Evolutionary conservation across 75 land plant species (phyloP), one percentile per base, ranked within the genome.

Genomic region (Isoetes taiwanensis): DNA sequence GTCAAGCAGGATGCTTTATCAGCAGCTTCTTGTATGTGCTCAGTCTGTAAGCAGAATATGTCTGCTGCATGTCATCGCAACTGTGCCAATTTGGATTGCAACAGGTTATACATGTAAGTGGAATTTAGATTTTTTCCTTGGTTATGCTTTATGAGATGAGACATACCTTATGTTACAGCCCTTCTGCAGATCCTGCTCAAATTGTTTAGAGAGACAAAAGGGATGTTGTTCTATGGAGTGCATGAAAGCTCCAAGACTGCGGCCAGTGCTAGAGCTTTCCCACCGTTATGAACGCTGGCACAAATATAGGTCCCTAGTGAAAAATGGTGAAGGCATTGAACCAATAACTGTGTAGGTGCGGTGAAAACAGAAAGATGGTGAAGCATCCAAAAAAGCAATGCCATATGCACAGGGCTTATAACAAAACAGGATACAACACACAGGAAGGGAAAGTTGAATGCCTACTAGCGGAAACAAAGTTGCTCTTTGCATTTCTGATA

Each of bases 1-100:
- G 11, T 17, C 34, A 28, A 56, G 34, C 6, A 42, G 58, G 32
- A 30, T 2, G 11, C 23, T 50, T 56, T 23, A 46, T 33, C 41
- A 5, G 33, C 34, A 21, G 31, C 71, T 1, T 72, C 78, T 63
- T 79, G 77, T 9, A 78, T 63, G 57, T 88, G 95, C 73, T 58
- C 69, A 40, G 43, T 81, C 29, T 88, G 95, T 64, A 61, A 66
- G 30, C 76, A 76, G 27, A 54, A 66, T 32, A 41, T 88, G 25
- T 32, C 30, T 42, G 76, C 76, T 37, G 58, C 80, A 39, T 69
- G 81, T 64, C 95, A 88, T 57, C 75, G 90, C 9, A 88, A 88
- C 57, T 88, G 95, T 74, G 89, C 95, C 35, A 88, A 88, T 68
- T 58, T 81, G 12, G 95, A 88, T 70, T 88, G 95, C 67, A 88